These are phyloP conservation scores for Apocynum venetum DNA, from an alignment of 257 asterid genomes.

Conservation along the genomic window DNA sequence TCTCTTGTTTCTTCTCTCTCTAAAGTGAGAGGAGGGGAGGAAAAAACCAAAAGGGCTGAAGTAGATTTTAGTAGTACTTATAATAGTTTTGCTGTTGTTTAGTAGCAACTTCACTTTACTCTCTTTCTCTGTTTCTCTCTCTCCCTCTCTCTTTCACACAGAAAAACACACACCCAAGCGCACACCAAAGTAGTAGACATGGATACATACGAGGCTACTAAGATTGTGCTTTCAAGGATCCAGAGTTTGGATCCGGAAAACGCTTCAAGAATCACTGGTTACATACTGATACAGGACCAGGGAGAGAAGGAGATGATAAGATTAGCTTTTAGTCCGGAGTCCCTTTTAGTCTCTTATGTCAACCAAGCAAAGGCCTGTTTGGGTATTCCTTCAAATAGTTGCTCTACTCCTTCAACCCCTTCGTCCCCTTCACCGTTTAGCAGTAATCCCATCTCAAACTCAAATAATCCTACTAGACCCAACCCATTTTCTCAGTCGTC, in stretches of 20 bases:
- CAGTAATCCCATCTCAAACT: conserved; percentile 21
- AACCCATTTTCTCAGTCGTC: conserved; percentile 45
- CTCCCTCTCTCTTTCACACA: background rate
- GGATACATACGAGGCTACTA: conserved; percentile 78
- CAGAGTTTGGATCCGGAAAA: conserved; percentile 71
- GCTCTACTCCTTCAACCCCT: conserved; percentile 40
- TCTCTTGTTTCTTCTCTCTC: conserved; percentile 11
- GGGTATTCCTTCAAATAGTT: conserved; percentile 39
- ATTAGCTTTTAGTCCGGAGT: conserved; percentile 72
- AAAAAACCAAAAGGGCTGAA: conserved; percentile 17
- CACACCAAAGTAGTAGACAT: conserved; percentile 6
- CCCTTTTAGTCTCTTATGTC: conserved; percentile 44
- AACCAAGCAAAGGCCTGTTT: conserved; percentile 50
- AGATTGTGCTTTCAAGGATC: conserved; percentile 70
- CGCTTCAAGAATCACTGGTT: conserved; percentile 85
- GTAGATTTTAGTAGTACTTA: conserved; percentile 6
- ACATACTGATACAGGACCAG: conserved; percentile 66
- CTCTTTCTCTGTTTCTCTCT: background rate
- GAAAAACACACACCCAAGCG: background rate
- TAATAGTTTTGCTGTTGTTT: background rate
- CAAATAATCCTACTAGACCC: conserved; percentile 21
- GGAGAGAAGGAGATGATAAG: conserved; percentile 84
- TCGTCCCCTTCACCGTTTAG: conserved; percentile 26
- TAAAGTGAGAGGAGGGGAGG: conserved; percentile 19
- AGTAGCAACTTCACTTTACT: conserved; percentile 7